Evolutionary conservation across 306 rosid genomes (phyloP).

Genomic region (Castanopsis chinensis): DNA sequence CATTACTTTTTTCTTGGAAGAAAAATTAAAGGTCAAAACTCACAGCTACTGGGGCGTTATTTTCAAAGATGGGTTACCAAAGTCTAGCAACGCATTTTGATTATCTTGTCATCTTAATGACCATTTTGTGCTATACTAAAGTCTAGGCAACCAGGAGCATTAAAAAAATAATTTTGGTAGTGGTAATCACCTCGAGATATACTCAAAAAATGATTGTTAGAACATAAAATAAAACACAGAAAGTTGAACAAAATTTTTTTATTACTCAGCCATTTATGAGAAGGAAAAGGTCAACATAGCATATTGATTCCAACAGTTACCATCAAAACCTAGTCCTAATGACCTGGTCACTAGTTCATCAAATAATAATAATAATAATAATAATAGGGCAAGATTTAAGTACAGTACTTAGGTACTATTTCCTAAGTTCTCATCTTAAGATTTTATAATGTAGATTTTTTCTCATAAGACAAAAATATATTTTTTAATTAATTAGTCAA

Average conservation of each 20-base stretch:
- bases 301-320: constrained; percentile 43
- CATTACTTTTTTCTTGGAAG: too few species aligned
- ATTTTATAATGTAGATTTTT: too few species aligned
- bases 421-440: fast-evolving
- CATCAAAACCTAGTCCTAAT: constrained; percentile 59
- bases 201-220: too few species aligned
- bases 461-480: fast-evolving
- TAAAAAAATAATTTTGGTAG: too few species aligned
- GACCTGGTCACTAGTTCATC: constrained; percentile 44
- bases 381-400: too few species aligned
- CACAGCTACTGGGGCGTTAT: neutral
- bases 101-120: neutral
- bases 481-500: too few species aligned
- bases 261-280: neutral
- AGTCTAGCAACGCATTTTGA: neutral
- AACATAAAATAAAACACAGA: too few species aligned
- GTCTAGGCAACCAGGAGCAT: too few species aligned
- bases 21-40: neutral
- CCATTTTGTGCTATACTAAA: too few species aligned
- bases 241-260: too few species aligned
- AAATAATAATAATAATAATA: too few species aligned
- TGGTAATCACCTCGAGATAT: too few species aligned
- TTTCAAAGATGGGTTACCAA: neutral
- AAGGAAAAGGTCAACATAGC: constrained; percentile 27
- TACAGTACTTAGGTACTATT: fast-evolving